Base-by-base conservation (phyloP, 2,329 filamentous ascomycete genomes). In the Beauveria rudraprayagi region DNA sequence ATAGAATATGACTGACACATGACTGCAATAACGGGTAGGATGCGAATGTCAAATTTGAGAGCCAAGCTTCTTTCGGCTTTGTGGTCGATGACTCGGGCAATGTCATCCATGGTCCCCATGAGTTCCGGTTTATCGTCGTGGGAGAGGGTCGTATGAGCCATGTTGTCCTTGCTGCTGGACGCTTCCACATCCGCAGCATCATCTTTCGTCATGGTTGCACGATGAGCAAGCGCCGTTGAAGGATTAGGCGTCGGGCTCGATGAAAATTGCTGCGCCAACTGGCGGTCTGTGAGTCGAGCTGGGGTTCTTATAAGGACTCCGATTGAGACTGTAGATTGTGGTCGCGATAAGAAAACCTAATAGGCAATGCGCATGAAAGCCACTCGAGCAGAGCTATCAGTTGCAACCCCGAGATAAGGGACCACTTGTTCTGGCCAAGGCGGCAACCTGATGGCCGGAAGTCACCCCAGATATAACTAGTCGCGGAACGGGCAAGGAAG, bases 41-140 rank as follows among this genome's bases (percentile, higher is more conserved):
- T 69, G 22, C 80, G 78, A 22, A 80, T 68, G 67, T 84, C 82
- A 61, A 84, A 80, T 68, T 83, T 83, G 69, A 78, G 76, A 65
- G 79, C 80, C 7, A 84, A 71, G 0, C 74, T 74, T 24, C 75
- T 75, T 70, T 84, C 81, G 16, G 80, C 79, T 7, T 69, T 72
- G n/a, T 73, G 72, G 62, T 74, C 71, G 17, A 75, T 51, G 43
- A 75, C 70, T 28, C 65, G 67, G 5, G 68, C 69, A 40, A 66
- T 70, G 47, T 67, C 67, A 40, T 65, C 66, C 5, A 51, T 37
- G 11, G 41, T 14, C 5, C 61, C 44, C 40, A 53, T 61, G 16
- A 64, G 44, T 44, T 65, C 63, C 14, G 52, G 41, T 41, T 62
- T 61, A n/a, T 63, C 58, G 43, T 64, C 63, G 47, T 61, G 44